Evolutionary conservation across 1,139 yeast species (phyloP).

Genomic region (Nakaseomyces kungkrabaensis): DNA sequence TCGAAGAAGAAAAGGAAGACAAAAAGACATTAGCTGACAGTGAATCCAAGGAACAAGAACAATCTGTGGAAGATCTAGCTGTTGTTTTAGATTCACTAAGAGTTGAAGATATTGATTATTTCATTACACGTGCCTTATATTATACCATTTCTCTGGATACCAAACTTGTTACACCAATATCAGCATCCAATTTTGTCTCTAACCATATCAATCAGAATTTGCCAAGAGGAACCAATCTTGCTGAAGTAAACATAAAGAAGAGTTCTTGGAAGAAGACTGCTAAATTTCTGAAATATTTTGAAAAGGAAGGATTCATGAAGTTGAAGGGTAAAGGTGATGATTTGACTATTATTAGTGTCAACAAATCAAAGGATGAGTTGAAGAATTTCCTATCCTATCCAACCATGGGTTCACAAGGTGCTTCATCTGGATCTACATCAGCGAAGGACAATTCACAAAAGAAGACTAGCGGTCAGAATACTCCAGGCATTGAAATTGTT

Average conservation of each 20-base stretch:
- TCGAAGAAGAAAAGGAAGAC: constrained; percentile 11
- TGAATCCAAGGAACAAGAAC: constrained; percentile 3
- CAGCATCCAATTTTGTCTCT: constrained; percentile 68
- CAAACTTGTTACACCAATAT: constrained; percentile 47
- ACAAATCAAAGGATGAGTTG: constrained; percentile 41
- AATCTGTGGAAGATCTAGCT: constrained; percentile 13
- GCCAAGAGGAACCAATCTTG: constrained; percentile 50
- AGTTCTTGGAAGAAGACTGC: constrained; percentile 86
- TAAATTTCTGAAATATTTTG: constrained; percentile 78
- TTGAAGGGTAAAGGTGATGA: constrained; percentile 70
- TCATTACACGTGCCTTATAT: constrained; percentile 57
- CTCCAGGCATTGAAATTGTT: constrained; percentile 28
- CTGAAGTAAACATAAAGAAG: constrained; percentile 60
- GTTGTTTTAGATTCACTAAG: constrained; percentile 36
- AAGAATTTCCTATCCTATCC: constrained; percentile 54
- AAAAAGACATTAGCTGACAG: constrained; percentile 7
- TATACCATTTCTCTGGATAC: constrained; percentile 54
- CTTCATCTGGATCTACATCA: constrained; percentile 8
- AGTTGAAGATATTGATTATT: constrained; percentile 66
- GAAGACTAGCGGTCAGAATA: background rate
- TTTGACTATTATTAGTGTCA: constrained; percentile 43
- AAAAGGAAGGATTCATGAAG: constrained; percentile 58
- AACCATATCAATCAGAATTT: constrained; percentile 58
- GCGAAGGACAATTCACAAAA: background rate
- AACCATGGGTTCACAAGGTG: constrained; percentile 8